Evolutionary conservation across 2,329 filamentous ascomycete species (phyloP).

Genomic region (Aspergillus cejpii): DNA sequence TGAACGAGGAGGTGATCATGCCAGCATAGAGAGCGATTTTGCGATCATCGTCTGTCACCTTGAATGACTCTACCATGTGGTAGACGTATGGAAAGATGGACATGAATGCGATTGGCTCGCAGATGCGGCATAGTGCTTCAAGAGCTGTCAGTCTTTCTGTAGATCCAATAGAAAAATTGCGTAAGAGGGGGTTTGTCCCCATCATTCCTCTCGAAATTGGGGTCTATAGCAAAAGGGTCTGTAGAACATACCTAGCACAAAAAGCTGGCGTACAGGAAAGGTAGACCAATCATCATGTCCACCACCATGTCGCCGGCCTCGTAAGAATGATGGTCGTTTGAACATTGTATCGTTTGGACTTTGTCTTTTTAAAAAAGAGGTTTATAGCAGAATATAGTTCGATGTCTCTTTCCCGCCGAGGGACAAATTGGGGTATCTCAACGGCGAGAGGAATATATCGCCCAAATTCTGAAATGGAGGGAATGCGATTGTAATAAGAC

Average conservation of each 20-base stretch:
- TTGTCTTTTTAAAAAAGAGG: slow-evolving; percentile 3
- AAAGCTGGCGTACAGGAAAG: slow-evolving; percentile 55
- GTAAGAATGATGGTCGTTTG: slow-evolving; percentile 30
- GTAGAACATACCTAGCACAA: slow-evolving; percentile 38
- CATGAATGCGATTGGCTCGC: slow-evolving; percentile 98
- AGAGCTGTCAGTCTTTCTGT: slow-evolving; percentile 14
- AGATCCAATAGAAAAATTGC: background rate
- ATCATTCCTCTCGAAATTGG: slow-evolving; percentile 10
- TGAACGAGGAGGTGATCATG: slow-evolving; percentile 93
- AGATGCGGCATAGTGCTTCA: slow-evolving; percentile 83
- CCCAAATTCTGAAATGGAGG: slow-evolving; percentile 27
- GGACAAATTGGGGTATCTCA: slow-evolving; percentile 13
- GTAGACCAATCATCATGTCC: slow-evolving; percentile 32
- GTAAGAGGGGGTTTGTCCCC: slow-evolving; percentile 2
- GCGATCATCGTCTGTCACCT: slow-evolving; percentile 68
- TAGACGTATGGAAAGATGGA: slow-evolving; percentile 98
- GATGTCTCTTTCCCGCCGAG: slow-evolving; percentile 13
- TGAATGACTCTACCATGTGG: slow-evolving; percentile 91
- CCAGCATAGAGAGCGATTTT: slow-evolving; percentile 88
- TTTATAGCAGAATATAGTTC: slow-evolving; percentile 10
- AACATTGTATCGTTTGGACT: slow-evolving; percentile 24
- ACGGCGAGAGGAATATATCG: slow-evolving; percentile 22
- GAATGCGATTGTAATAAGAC: slow-evolving; percentile 27
- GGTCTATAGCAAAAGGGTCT: slow-evolving; percentile 21
- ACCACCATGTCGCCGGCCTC: slow-evolving; percentile 26